Evolutionary conservation across 768 basidiomycete genomes (phyloP), one percentile per base, ranked within the genome.

Genomic region (Trametes cinnabarina): DNA sequence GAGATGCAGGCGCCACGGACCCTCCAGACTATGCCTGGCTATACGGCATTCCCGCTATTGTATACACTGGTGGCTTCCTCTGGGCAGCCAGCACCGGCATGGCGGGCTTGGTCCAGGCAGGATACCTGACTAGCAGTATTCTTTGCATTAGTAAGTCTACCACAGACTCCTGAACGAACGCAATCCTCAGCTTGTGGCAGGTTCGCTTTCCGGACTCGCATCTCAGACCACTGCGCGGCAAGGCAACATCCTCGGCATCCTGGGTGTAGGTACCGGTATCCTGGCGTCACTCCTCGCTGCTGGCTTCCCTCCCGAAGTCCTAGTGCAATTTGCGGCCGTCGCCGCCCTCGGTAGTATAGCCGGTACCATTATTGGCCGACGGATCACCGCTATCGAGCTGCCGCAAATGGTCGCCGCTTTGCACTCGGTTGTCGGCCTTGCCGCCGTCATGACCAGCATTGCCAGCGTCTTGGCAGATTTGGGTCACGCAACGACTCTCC

Each of bases 1-100:
- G 11, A 28, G 20, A 9, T 56, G 26, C 63, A 90, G 87, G 88
- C 32, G 85, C 86, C 14, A 86, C 83, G 49, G 92, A 94, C 72
- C 92, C 92, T 9, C 90, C 92, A 4, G 92, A 94, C 68, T 93
- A 93, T 71, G 82, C 86, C 1, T 92, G 87, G 85, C 73, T 94
- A 10, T 94, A 94, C 65, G 80, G 81, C 22, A 71, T 93, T 52
- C 92, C 92, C 19, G 92, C 87, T 9, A 79, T 85, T 9, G 82
- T 92, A 4, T 94, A 94, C 69, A 84, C 88, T 3, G 90, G 90
- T 40, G 92, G 88, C 2, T 92, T 90, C 74, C 71, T 94, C 56
- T 82, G 84, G 32, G 89, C 92, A 37, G 89, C 90, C 4, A 88
- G 84, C 67, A 90, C 90, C 4, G 92, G 92, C 40, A 86, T 90